Base-by-base conservation (phyloP, 2,329 filamentous ascomycete species). In the Metarhizium guizhouense region DNA sequence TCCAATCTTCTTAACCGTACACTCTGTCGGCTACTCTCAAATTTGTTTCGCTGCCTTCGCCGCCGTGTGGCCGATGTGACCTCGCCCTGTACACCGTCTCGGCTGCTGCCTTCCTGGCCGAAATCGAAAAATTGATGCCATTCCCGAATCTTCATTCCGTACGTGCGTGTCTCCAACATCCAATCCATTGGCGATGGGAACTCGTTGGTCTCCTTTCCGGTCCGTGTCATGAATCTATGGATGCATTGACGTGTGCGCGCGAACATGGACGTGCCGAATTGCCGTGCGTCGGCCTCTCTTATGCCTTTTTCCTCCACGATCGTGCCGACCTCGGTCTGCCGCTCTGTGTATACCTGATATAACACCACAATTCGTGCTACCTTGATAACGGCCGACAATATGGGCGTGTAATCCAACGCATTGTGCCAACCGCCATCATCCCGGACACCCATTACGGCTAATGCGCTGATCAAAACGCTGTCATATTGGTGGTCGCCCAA, bases 311-410 rank as follows among this genome's bases (percentile, higher is more conserved):
- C 30, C 8, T 32, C 30, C 30, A 32, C 8, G 30, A 32, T 32
- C 30, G 30, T 32, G 8, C 30, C 4, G 8, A 57, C 36, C 34
- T 57, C 54, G 34, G 36, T 47, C 48, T 54, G 34, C 45, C 50
- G 52, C 43, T 54, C 55, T 11, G 8, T 54, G 54, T n/a, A 61
- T 36, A 43, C 51, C 40, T 60, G 16, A 11, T 58, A 57, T 5
- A 62, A 36, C 11, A 60, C 52, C 6, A 62, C 29, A 7, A 58
- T 57, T 1, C 48, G 42, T 14, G 52, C 50, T 2, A 60, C 54
- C 47, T 62, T 62, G 30, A 62, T 59, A 5, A 63, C 48, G 13
- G 50, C 59, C 16, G 54, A 62, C 43, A 58, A 60, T 8, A 57
- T 51, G 2, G 42, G 52, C 40, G 50, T 62, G 14, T 61, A 61